A percentile compares a stretch with the other conserved stretches of the same genome.
Evolutionary conservation across 1,284 basidiomycete species (phyloP).

Genomic region (Trametes hirsuta): DNA sequence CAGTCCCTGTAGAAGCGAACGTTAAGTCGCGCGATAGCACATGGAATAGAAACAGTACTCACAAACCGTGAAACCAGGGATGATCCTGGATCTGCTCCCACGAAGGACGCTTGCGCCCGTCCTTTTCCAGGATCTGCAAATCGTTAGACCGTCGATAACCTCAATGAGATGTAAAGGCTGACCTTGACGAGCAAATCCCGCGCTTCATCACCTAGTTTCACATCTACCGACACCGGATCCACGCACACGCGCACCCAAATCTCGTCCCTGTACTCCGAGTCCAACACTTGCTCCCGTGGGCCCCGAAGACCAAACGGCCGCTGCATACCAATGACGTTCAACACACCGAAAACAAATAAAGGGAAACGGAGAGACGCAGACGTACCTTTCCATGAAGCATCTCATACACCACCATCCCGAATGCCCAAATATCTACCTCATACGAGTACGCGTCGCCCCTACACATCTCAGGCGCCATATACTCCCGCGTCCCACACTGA

Average conservation of each 20-base stretch:
- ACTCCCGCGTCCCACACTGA: slow-evolving; percentile 43
- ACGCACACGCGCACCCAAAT: too few species aligned
- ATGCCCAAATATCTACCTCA: slow-evolving; percentile 42
- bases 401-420: slow-evolving; percentile 62
- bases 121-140: slow-evolving; percentile 28
- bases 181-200: too few species aligned
- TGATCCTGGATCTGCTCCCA: slow-evolving; percentile 29
- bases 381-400: slow-evolving; percentile 52
- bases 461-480: slow-evolving; percentile 64
- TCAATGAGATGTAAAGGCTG: not conserved
- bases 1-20: slow-evolving; percentile 1
- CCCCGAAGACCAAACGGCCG: not conserved
- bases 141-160: not conserved
- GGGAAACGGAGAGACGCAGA: not conserved
- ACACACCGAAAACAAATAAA: not conserved
- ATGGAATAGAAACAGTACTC: not conserved
- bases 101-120: slow-evolving; percentile 21
- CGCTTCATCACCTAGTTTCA: too few species aligned
- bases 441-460: slow-evolving; percentile 49
- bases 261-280: too few species aligned
- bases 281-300: not conserved
- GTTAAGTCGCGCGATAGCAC: not conserved
- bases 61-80: slow-evolving; percentile 27
- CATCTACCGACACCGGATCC: too few species aligned
- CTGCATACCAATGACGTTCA: not conserved